Base-by-base conservation (phyloP, 495 filamentous ascomycete species). In the Darksidea phi region DNA sequence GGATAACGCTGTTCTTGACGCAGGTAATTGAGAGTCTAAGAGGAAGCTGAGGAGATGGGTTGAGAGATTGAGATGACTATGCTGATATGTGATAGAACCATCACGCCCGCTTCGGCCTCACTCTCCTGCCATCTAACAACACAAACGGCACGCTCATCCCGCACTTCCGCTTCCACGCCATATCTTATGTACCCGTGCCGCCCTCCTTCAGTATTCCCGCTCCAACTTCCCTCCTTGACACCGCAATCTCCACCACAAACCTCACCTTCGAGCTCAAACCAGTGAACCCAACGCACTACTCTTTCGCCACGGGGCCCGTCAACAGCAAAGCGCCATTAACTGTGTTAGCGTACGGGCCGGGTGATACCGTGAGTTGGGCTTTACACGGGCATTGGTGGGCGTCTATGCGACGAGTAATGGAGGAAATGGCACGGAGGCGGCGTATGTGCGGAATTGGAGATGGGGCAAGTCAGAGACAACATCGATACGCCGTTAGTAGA, bases 371-470 rank as follows among this genome's bases (percentile, higher is more conserved):
- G 6, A 80, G 77, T 62, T 80, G 75, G 72, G 78, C 0, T 81
- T 80, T 67, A 78, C 78, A 13, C 79, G 79, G 71, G 68, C 73
- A 66, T 62, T 83, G 21, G 59, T 81, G 1, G 79, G 80, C 0
- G 69, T 78, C 11, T 83, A 81, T 57, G 74, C 75, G 53, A 83
- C 80, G n/a, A 78, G 70, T 37, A 82, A 82, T 59, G 79, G 79
- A 0, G 71, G 75, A 8, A 63, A 72, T 18, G 74, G 74, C 20
- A 76, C 58, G 0, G 73, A 73, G 26, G 68, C 71, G 26, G 76
- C 73, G 18, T 80, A 79, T 62, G 63, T 82, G 20, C 71, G 68
- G 10, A 69, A 77, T 18, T 81, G 78, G 79, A 67, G 63, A 55
- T 83, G 56, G 77, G 73, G 8, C 77, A 80, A 68, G 74, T 64